Base-by-base conservation (phyloP, 2,329 filamentous ascomycete species). In the Thielaviopsis populi region DNA sequence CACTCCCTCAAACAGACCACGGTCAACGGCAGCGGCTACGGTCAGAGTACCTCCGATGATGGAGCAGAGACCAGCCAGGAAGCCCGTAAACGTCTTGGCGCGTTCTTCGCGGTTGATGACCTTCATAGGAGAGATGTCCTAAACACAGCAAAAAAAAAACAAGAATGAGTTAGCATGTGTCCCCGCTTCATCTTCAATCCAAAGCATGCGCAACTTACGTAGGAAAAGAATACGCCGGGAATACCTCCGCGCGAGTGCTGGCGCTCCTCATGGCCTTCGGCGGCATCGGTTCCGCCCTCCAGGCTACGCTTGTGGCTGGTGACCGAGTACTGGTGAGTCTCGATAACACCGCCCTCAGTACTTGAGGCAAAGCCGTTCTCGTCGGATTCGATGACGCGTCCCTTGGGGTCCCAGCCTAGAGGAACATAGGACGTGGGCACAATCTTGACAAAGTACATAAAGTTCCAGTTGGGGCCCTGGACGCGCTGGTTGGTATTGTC, bases 111-210 rank as follows among this genome's bases (percentile, higher is more conserved):
- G 87, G 78, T 99, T 99, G 76, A 99, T 88, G 67, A 99, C 92
- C 78, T 97, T 99, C 94, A 99, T 99, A 4, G 94, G 94, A 1
- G 92, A 97, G 74, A 99, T 99, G 70, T 99, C 94, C 88, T 91
- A 63, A 24, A 50, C 22, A 50, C 61, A 42, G 10, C 6, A 37
- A 37, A 6, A 10, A 37, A 8, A 37, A 37, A 8, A 37, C 33
- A 33, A 1, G 46, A 10, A 27, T 10, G 67, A 46, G 60, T 54
- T 58, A 46, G 40, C 40, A 46, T 6, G n/a, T n/a, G 8, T 24
- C 24, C n/a, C 13, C 27, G 17, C 17, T 15, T 43, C 30, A 22
- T 56, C 2, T 56, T 11, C 11, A 7, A 54, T 43, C 5, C 13
- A n/a, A 54, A 37, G 27, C 17, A 19, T 37, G 17, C 7, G 13